Percentiles rank a stretch among this genome's conserved stretches.
These are phyloP conservation scores for Ceratocystis alfenasii DNA, from an alignment of 2,329 filamentous ascomycete genomes.

Conservation along the genomic window DNA sequence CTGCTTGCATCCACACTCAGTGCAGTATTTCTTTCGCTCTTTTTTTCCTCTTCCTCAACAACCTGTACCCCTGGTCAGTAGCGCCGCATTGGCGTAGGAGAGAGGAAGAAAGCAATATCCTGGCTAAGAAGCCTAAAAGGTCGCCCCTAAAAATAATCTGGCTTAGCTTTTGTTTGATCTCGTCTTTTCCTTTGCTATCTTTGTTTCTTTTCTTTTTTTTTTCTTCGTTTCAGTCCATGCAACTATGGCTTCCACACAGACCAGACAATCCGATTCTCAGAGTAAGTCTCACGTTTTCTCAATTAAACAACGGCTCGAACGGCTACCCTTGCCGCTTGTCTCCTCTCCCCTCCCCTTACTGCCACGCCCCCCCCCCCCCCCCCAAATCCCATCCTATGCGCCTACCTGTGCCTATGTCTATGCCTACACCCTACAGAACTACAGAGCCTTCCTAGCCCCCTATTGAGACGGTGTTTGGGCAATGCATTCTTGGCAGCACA, in stretches of 20 bases:
- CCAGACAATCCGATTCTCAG: conserved; percentile 18
- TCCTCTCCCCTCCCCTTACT: background rate
- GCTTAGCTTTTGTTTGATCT: background rate
- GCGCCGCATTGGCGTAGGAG: conserved; percentile 9
- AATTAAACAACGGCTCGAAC: conserved; percentile 12
- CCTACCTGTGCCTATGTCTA: background rate
- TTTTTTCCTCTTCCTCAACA: background rate
- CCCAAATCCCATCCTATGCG: background rate
- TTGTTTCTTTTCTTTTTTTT: background rate
- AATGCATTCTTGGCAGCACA: conserved; percentile 13
- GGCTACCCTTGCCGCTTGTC: conserved; percentile 18
- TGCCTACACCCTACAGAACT: conserved; percentile 11
- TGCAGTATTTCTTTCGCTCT: background rate
- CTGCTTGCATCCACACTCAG: background rate
- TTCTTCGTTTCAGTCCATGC: conserved; percentile 11
- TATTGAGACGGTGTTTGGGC: conserved; percentile 7
- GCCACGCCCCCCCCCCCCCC: background rate
- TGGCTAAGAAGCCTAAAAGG: background rate
- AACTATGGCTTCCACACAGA: conserved; percentile 10
- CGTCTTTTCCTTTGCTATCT: background rate
- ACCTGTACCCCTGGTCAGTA: background rate
- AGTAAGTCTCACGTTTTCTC: conserved; percentile 19
- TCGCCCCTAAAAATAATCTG: conserved; percentile 5
- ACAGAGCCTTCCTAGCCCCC: conserved; percentile 8
- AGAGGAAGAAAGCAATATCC: background rate